A percentile compares a stretch with the other conserved stretches of the same genome.
These are phyloP conservation scores for Penicillium coffeae DNA, from an alignment of 495 filamentous ascomycete species.

Conservation along the genomic window DNA sequence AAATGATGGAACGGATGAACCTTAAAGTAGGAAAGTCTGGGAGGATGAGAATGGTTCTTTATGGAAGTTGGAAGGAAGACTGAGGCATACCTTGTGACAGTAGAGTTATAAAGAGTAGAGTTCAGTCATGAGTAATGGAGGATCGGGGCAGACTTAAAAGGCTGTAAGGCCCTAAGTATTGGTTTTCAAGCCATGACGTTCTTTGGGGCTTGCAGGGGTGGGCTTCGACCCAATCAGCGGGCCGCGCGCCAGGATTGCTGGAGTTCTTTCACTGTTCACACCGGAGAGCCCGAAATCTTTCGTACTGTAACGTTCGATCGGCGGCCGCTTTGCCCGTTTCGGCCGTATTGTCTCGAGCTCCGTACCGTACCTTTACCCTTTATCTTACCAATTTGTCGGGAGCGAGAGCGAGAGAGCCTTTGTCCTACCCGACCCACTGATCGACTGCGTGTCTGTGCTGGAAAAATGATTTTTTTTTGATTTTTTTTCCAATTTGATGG, in stretches of 20 bases:
- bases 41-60: constrained; percentile 17
- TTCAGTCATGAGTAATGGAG: constrained; percentile 18
- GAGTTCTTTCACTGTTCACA: too few relatives aligned
- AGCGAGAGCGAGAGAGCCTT: neutral
- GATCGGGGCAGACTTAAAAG: constrained; percentile 16
- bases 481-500: neutral
- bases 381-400: neutral
- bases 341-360: neutral
- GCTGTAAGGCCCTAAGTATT: neutral
- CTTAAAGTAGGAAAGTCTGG: constrained; percentile 19
- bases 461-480: neutral
- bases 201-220: neutral
- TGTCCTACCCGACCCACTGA: neutral
- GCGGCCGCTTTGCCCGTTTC: neutral
- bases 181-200: constrained; percentile 14
- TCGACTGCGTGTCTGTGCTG: constrained; percentile 5
- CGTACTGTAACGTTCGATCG: constrained; percentile 6
- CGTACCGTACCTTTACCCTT: constrained; percentile 3
- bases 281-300: constrained; percentile 5
- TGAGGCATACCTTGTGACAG: constrained; percentile 10
- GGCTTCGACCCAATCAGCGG: constrained; percentile 4
- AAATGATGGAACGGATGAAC: constrained; percentile 14
- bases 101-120: neutral
- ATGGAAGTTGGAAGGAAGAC: constrained; percentile 19
- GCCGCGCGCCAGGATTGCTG: neutral